Base-by-base conservation (phyloP, 192 early-diverging fungal genomes). In the Chytriomyces confervae region DNA sequence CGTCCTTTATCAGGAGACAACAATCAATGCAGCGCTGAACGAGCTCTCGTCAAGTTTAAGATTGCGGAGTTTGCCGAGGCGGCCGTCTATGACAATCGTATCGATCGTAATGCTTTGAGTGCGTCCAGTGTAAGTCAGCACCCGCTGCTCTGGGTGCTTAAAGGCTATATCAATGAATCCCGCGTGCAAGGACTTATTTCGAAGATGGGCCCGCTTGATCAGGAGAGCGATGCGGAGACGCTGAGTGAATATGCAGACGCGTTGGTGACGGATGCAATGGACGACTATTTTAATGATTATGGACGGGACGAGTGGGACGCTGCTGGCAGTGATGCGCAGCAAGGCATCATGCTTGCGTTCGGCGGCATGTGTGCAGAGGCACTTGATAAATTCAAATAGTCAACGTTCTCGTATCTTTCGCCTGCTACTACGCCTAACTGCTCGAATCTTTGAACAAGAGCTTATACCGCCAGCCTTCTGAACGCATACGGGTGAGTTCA, bases 121-220 rank as follows among this genome's bases (percentile, higher is more conserved):
- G 10, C 9, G 10, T n/a, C 9, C 1, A 27, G 62, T n/a, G 23
- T 10, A 2, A 10, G 10, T 10, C 20, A 23, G 62, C 62, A 23
- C 9, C 23, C 23, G 62, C 10, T n/a, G 13, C 36, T 23, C 10
- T 63, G 62, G 20, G 23, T 11, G 62, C 9, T 23, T 63, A 29
- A n/a, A 63, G 23, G 62, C 62, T 10, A 63, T 63, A 5, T n/a
- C 1, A 9, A 63, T 29, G 10, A n/a, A 63, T 63, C 23, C 3
- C 62, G 62, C 20, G 20, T 63, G 9, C 62, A 63, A 63, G 62
- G 62, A 63, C 20, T 63, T 23, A 23, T 63, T n/a, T 63, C 62
- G 62, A 63, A 63, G 62, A 63, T 63, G 23, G 9, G 62, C 10
- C 20, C 13, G 23, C 23, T 10, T n/a, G 36, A 63, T 10, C 13